Base-by-base conservation (phyloP, 305 asterid genomes). In the Fraxinus greggii region DNA sequence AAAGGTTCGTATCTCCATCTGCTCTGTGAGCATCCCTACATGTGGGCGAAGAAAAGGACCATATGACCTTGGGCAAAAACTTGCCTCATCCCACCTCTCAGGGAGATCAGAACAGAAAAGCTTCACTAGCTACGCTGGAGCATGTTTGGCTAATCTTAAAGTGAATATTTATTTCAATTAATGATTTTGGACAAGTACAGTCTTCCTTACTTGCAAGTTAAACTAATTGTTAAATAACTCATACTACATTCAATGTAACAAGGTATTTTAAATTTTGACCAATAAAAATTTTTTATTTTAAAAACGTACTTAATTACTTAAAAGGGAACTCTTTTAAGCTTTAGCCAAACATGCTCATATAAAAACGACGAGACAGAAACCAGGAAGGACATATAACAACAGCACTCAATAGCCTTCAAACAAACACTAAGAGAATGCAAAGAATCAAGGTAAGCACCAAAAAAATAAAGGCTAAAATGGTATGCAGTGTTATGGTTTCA, bases 51-150 rank as follows among this genome's bases (percentile, higher is more conserved):
- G 9, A 59, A 21, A 33, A 56, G 4, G 54, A 70, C 33, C 24
- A 21, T 0, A 77, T 17, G 45, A 77, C 13, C 3, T 24, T 67
- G 8, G 38, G 54, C 19, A 7, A 78, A 36, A 28, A 40, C 79
- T 26, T 72, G 72, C 59, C 82, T 83, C 75, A 40, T 23, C 80
- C 76, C 78, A 31, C 81, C 78, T 61, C 45, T 35, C 36, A 45
- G 54, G 38, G 54, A 19, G 17, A 35, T 28, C 19, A 72, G 15
- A 9, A 13, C 38, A 76, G 33, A 15, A 26, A 15, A 24, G 73
- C 73, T 24, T 65, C 33, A 26, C 9, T 19, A 12, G 73, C 35
- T 65, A 65, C 12, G 67, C 7, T 56, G 7, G 33, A 67, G 74
- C 38, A 67, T 67, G 38, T 67, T 67, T 10, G 74, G 36, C 74